Evolutionary conservation across 805 yeast species (phyloP), one percentile per base, ranked within the genome.

Genomic region (Kodamaea kaohsiungensis): DNA sequence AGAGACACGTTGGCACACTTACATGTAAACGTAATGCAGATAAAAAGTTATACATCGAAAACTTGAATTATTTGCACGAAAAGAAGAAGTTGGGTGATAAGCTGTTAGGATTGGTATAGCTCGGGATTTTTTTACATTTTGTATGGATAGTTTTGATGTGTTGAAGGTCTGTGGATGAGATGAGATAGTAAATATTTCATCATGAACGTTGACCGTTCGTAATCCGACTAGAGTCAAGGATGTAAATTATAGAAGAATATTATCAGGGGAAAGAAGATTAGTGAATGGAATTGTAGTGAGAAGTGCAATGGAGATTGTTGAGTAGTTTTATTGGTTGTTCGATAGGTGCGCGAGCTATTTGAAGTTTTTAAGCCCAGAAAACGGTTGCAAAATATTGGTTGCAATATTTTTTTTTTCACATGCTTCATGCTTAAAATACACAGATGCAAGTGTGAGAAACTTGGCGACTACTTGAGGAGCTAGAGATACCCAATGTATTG

Each of bases 1-100:
- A 88, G 65, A 75, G 96, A 60, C 96, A 88, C 67, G 75, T 76
- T 53, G 87, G 87, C 49, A 88, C 96, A 0, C 70, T 86, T 56
- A 88, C 95, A 0, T 88, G 96, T 72, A 82, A 81, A 58, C 66
- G 95, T 53, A 88, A 88, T 64, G 80, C 89, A 40, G 86, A 82
- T 53, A 81, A 85, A 64, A 65, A 68, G 53, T 58, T 74, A 18
- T 73, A 75, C 52, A 55, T 62, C 17, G 71, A 68, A 15, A 76
- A 76, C 56, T 59, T 76, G 48, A 60, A 63, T 13, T 68, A 65
- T 55, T 56, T 66, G 54, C 53, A 56, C 19, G 42, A 46, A 16
- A 46, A 46, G 48, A 46, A 46, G 38, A 46, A 46, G 38, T 46
- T 46, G 48, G 48, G 48, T 9, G 48, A 46, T 18, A 46, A 46